These are phyloP conservation scores for Cymbopogon citratus DNA, from an alignment of 176 grass and related monocot genomes.

Conservation along the genomic window DNA sequence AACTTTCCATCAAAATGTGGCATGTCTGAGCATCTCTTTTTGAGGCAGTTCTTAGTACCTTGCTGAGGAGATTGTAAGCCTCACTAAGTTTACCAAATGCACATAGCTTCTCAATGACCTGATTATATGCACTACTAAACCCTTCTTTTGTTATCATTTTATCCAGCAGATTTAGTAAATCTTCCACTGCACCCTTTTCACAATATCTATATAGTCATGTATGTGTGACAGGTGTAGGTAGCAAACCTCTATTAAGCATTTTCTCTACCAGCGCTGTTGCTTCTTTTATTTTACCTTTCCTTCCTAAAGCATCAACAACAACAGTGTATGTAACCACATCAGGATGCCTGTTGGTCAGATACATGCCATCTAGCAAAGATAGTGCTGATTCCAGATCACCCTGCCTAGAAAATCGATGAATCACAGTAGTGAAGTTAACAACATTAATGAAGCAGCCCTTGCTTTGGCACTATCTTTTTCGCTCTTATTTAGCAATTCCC, in stretches of 20 bases:
- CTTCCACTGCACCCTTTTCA: slow-evolving; percentile 59
- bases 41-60: slow-evolving; percentile 79
- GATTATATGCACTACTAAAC: slow-evolving; percentile 69
- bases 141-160: slow-evolving; percentile 68
- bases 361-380: slow-evolving; percentile 94
- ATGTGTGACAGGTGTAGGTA: slow-evolving; percentile 82
- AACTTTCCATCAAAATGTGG: slow-evolving; percentile 73
- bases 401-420: slow-evolving; percentile 80
- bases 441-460: slow-evolving; percentile 88
- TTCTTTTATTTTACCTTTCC: slow-evolving; percentile 73
- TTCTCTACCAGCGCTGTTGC: slow-evolving; percentile 64
- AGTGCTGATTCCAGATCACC: slow-evolving; percentile 75
- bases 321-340: slow-evolving; percentile 90
- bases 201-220: slow-evolving; percentile 87
- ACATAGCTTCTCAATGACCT: slow-evolving; percentile 86
- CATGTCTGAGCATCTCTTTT: slow-evolving; percentile 72
- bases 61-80: slow-evolving; percentile 59
- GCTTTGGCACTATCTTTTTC: slow-evolving; percentile 74
- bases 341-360: slow-evolving; percentile 84
- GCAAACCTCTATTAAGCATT: slow-evolving; percentile 84
- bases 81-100: slow-evolving; percentile 66
- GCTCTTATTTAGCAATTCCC: slow-evolving; percentile 78
- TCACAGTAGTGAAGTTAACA: slow-evolving; percentile 91
- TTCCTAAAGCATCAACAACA: slow-evolving; percentile 78
- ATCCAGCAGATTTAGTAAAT: slow-evolving; percentile 68